phyloP scores from a whole-genome alignment of 805 yeast genomes.

The Yarrowia deformans region DNA sequence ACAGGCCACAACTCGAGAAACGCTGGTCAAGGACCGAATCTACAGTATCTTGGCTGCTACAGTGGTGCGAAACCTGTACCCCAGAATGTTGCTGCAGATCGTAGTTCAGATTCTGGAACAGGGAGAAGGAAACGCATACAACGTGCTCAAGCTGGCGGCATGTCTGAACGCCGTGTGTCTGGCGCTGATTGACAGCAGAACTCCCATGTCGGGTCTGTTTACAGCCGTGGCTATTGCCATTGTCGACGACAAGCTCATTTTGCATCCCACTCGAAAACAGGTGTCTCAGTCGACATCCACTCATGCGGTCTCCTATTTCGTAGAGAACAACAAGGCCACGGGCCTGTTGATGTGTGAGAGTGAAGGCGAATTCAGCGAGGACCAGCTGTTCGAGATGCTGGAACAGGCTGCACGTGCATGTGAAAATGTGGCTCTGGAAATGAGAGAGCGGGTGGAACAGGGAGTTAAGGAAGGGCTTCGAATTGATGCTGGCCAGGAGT shows the following conservation, averaged over 20 bases:
- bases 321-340: conserved; percentile 58
- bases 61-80: conserved; percentile 69
- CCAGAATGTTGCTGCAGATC: conserved; percentile 78
- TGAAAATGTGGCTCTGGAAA: conserved; percentile 53
- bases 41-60: conserved; percentile 66
- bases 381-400: conserved; percentile 61
- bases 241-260: conserved; percentile 44
- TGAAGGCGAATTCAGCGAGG: conserved; percentile 69
- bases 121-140: conserved; percentile 54
- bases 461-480: conserved; percentile 52
- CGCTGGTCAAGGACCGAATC: conserved; percentile 73
- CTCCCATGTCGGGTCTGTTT: conserved; percentile 69
- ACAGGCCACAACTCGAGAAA: conserved; percentile 75
- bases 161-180: conserved; percentile 75
- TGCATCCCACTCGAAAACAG: conserved; percentile 58
- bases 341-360: conserved; percentile 75
- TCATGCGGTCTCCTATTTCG: conserved; percentile 70
- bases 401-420: conserved; percentile 60
- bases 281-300: conserved; percentile 59
- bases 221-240: conserved; percentile 62
- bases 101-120: conserved; percentile 69
- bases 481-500: conserved; percentile 14
- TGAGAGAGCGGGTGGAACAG: conserved; percentile 58
- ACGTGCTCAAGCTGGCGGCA: conserved; percentile 64
- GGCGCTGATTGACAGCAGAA: conserved; percentile 81